Conservation (phyloP, 305 asterid species). For the Solanum hybrid region DNA sequence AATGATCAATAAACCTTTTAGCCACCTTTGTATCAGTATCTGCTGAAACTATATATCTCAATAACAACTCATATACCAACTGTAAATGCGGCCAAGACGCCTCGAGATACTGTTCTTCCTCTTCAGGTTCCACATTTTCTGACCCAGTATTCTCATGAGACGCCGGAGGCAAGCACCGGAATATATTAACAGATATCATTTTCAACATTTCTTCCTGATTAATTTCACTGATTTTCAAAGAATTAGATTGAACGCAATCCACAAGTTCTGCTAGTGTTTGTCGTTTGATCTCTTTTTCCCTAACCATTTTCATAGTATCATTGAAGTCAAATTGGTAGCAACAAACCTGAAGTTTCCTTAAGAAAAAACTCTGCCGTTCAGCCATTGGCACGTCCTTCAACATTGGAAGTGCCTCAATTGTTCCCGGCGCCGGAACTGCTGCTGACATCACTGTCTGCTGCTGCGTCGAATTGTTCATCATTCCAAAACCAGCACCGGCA, state of each 20-base stretch:
- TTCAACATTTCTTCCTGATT: constrained; percentile 67
- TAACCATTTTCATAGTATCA: constrained; percentile 39
- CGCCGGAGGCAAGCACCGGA: constrained; percentile 64
- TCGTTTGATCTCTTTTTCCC: constrained; percentile 75
- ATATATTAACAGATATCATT: constrained; percentile 64
- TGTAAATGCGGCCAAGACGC: constrained; percentile 86
- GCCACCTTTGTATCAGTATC: constrained; percentile 75
- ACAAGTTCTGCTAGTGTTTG: constrained; percentile 65
- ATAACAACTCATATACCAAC: constrained; percentile 57
- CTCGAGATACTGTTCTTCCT: constrained; percentile 63
- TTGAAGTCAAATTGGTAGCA: constrained; percentile 50
- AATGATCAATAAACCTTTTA: constrained; percentile 73
- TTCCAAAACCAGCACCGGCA: constrained; percentile 4
- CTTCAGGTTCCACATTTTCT: constrained; percentile 52
- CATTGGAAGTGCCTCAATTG: constrained; percentile 54
- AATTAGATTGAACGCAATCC: constrained; percentile 65
- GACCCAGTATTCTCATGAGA: constrained; percentile 54
- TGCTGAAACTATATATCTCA: constrained; percentile 60
- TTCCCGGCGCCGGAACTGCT: constrained; percentile 20
- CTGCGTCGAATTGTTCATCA: not conserved
- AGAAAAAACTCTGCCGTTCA: constrained; percentile 61
- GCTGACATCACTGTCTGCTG: constrained; percentile 13
- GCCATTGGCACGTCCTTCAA: constrained; percentile 50
- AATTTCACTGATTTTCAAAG: constrained; percentile 43
- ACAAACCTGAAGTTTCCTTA: constrained; percentile 56